Percentiles rank a stretch among this genome's conserved stretches.
Evolutionary conservation across 2,329 filamentous ascomycete species (phyloP).

Genomic region (Fusarium algeriense): DNA sequence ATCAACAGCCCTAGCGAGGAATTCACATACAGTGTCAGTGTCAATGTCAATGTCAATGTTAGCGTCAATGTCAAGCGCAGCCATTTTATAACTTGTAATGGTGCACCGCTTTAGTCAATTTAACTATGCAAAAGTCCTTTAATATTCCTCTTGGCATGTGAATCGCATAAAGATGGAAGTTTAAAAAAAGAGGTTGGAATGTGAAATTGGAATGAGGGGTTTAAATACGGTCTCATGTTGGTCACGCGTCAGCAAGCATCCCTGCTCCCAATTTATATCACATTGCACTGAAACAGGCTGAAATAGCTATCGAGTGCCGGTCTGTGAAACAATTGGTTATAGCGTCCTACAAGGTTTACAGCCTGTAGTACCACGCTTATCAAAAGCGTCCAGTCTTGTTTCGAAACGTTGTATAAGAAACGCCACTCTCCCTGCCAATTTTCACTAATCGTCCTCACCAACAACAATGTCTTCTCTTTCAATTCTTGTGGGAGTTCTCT

Average conservation of each 20-base stretch:
- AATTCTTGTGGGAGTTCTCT: conserved; percentile 20
- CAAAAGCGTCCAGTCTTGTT: conserved; percentile 7
- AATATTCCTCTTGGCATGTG: background rate
- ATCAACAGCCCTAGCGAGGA: conserved; percentile 35
- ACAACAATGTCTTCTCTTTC: conserved; percentile 19
- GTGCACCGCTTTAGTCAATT: conserved; percentile 23
- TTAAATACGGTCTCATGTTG: conserved; percentile 30
- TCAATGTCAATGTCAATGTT: background rate
- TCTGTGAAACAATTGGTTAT: conserved; percentile 11
- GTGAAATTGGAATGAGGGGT: conserved; percentile 33
- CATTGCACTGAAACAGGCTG: conserved; percentile 12
- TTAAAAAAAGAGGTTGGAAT: background rate
- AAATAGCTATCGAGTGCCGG: conserved; percentile 1
- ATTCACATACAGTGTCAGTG: conserved; percentile 19
- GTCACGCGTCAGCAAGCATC: conserved; percentile 20
- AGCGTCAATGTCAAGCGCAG: conserved; percentile 15
- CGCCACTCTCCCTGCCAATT: conserved; percentile 22
- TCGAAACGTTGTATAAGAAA: conserved; percentile 26
- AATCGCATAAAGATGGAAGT: background rate
- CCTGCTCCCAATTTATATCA: conserved; percentile 10
- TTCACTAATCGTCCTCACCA: background rate
- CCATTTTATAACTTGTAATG: conserved; percentile 53
- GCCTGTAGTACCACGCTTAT: conserved; percentile 11
- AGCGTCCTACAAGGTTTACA: conserved; percentile 27
- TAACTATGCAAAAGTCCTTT: background rate